Percentiles rank a stretch among this genome's conserved stretches.
Conservation (phyloP, 1,139 yeast genomes). For the Saccharomyces hybrid region DNA sequence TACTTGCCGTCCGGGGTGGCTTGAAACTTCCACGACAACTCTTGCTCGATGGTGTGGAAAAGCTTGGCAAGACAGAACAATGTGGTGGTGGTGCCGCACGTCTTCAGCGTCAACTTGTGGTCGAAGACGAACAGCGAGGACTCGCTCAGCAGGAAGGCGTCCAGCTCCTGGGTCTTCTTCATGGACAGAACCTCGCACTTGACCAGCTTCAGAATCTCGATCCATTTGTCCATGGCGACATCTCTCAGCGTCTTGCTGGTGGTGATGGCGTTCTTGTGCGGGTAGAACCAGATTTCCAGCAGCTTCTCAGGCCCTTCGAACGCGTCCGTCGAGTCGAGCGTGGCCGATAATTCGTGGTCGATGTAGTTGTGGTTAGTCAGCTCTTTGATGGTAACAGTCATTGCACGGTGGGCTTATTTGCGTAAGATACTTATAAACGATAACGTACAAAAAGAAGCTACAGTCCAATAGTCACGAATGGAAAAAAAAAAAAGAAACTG, state of each 20-base stretch:
- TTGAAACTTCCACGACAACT: conserved; percentile 34
- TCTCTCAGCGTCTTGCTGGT: conserved; percentile 47
- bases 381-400: conserved; percentile 26
- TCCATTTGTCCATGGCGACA: conserved; percentile 65
- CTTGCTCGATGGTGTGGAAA: conserved; percentile 43
- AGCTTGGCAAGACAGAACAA: conserved; percentile 66
- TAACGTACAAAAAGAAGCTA: neutral
- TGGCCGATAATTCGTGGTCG: conserved; percentile 71
- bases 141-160: conserved; percentile 83
- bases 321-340: conserved; percentile 79
- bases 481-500: neutral
- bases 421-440: neutral
- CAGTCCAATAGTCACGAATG: neutral
- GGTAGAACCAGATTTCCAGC: conserved; percentile 83
- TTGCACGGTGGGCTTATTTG: conserved; percentile 2
- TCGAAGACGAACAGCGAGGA: conserved; percentile 85
- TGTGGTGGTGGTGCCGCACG: conserved; percentile 95
- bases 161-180: conserved; percentile 57
- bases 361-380: conserved; percentile 45
- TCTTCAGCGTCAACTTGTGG: conserved; percentile 78
- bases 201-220: conserved; percentile 66
- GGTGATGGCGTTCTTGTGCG: conserved; percentile 30
- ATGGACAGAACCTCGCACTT: conserved; percentile 84
- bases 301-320: conserved; percentile 97
- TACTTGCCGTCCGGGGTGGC: conserved; percentile 17